Conservation (phyloP, 2,329 filamentous ascomycete genomes). For the Stemphylium beticola region DNA sequence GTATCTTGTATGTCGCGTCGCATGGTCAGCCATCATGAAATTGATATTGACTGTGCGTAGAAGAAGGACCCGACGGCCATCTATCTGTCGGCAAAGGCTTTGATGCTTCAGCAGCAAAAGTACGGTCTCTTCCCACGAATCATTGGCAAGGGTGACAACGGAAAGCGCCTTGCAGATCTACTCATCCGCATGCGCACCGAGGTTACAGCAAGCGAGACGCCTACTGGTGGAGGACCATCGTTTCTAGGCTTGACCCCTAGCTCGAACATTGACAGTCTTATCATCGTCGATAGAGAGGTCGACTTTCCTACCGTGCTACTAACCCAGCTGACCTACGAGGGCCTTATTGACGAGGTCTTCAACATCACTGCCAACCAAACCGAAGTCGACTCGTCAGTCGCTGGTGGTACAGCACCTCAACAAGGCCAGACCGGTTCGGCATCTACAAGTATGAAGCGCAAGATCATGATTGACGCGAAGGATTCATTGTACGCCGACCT, state of each 20-base stretch:
- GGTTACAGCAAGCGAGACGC: conserved; percentile 78
- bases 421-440: conserved; percentile 57
- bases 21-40: not conserved
- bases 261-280: conserved; percentile 84
- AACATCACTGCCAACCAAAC: conserved; percentile 91
- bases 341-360: conserved; percentile 91
- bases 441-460: conserved; percentile 73
- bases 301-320: conserved; percentile 91
- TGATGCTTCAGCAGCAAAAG: conserved; percentile 92
- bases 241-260: conserved; percentile 79
- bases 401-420: conserved; percentile 73
- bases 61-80: conserved; percentile 90
- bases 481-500: conserved; percentile 89
- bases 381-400: conserved; percentile 88
- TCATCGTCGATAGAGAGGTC: conserved; percentile 93
- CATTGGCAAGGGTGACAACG: conserved; percentile 93
- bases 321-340: conserved; percentile 96
- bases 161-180: conserved; percentile 84
- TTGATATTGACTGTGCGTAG: conserved; percentile 46
- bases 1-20: conserved; percentile 66
- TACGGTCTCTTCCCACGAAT: conserved; percentile 95
- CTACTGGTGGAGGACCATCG: conserved; percentile 59
- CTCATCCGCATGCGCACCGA: conserved; percentile 92
- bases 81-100: conserved; percentile 84
- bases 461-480: conserved; percentile 84